These are phyloP conservation scores for Eucalyptus polyanthemos DNA, from an alignment of 345 rosid genomes.

Conservation along the genomic window DNA sequence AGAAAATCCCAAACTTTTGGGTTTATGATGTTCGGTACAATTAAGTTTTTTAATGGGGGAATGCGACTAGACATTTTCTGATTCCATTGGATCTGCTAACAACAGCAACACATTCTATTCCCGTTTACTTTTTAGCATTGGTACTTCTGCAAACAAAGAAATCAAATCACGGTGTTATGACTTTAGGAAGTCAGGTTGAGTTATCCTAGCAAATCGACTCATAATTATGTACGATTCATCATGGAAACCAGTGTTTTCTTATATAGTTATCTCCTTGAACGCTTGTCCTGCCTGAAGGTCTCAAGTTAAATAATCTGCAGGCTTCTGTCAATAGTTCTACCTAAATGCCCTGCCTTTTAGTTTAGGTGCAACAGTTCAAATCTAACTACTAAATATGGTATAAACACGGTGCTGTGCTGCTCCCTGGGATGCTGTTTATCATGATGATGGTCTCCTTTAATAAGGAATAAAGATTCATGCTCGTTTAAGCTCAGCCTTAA, in stretches of 20 bases:
- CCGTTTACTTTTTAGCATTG: neutral
- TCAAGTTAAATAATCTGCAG: neutral
- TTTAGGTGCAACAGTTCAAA: neutral
- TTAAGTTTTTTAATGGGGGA: neutral
- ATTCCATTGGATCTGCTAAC: neutral
- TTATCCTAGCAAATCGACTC: neutral
- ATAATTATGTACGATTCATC: neutral
- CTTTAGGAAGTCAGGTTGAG: neutral
- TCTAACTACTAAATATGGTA: neutral
- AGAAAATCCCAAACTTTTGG: neutral
- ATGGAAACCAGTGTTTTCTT: neutral
- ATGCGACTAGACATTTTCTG: neutral
- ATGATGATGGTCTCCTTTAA: neutral
- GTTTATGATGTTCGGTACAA: neutral
- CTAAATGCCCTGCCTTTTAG: neutral
- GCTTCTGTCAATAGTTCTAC: neutral
- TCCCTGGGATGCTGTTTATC: neutral
- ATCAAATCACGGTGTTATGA: neutral
- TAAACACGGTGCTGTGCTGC: neutral
- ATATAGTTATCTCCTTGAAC: neutral
- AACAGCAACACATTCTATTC: neutral
- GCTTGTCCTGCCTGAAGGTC: neutral
- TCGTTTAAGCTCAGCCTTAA: neutral
- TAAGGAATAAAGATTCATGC: neutral
- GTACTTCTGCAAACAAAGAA: neutral